Evolutionary conservation across 345 rosid species (phyloP), one percentile per base, ranked within the genome.

Genomic region (Litchi chinensis): DNA sequence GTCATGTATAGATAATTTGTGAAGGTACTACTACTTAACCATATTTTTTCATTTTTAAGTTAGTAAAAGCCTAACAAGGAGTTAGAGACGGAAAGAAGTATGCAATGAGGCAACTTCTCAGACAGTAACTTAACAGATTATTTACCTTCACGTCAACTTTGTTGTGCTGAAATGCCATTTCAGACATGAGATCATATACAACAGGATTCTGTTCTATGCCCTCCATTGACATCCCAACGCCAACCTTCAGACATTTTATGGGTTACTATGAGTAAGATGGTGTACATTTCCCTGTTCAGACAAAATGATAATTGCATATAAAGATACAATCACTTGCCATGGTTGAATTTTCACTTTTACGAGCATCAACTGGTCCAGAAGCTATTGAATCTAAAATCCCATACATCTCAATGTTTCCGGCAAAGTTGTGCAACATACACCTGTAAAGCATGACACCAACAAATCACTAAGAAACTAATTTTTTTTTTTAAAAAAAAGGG

Each of bases 351-450:
- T 79, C 79, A 83, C 90, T 90, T 54, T 28, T 76, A 71, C 87
- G 82, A 77, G 95, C 93, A 81, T 90, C 90, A 80, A 88, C 79
- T 24, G 95, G 95, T 19, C 92, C 93, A 73, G 89, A 85, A 82
- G 91, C 93, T 77, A 90, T 67, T 70, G 95, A 78, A 85, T 91
- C 95, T 77, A 91, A 80, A 74, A 84, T 62, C 44, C 95, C 95
- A 62, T 90, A 91, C 95, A 91, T 90, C 88, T 90, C 95, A 65
- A 87, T 32, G 67, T 91, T 91, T 84, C 93, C 95, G 12, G 95
- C 95, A 79, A 91, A 91, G 81, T 90, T 90, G 82, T 90, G 93
- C 66, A 91, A 93, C 95, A 91, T 90, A 77, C 95, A 91, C 95
- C 95, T 91, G 87, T 18, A 70, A 79, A 63, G 48, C 71, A 83